Conservation (phyloP, 2,329 filamentous ascomycete species). For the Ophiostoma ips region DNA sequence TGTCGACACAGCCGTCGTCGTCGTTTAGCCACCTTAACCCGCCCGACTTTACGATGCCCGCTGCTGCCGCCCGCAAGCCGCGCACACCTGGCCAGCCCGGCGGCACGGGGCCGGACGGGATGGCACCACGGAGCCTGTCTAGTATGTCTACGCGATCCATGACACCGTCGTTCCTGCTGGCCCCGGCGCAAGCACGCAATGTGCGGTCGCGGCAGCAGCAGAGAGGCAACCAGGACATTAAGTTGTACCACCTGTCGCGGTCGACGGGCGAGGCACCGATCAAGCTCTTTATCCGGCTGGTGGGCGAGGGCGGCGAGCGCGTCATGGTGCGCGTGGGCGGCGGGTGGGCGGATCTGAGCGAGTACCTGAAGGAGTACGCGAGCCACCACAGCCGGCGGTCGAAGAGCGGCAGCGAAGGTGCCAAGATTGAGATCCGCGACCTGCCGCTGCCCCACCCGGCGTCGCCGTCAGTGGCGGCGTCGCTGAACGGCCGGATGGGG, state of each 20-base stretch:
- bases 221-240: conserved; percentile 57
- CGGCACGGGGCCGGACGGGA: neutral
- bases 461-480: conserved; percentile 5
- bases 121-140: conserved; percentile 29
- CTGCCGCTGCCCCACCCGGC: conserved; percentile 23
- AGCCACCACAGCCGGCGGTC: conserved; percentile 74
- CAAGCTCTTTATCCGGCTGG: conserved; percentile 84
- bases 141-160: conserved; percentile 41
- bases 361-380: conserved; percentile 89
- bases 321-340: conserved; percentile 97
- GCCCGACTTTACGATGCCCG: conserved; percentile 39
- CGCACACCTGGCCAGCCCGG: neutral
- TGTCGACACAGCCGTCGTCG: conserved; percentile 43
- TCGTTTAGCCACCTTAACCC: conserved; percentile 40
- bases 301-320: conserved; percentile 78
- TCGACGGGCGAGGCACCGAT: conserved; percentile 76
- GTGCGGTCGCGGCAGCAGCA: conserved; percentile 31
- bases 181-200: conserved; percentile 41
- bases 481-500: conserved; percentile 15
- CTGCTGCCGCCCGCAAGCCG: neutral
- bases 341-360: conserved; percentile 93
- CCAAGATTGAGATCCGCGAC: conserved; percentile 45
- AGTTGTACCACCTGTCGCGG: conserved; percentile 81
- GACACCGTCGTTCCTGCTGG: conserved; percentile 55
- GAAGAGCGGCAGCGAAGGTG: conserved; percentile 27